Base-by-base conservation (phyloP, 495 filamentous ascomycete genomes). In the Lasiosphaeria ovina region DNA sequence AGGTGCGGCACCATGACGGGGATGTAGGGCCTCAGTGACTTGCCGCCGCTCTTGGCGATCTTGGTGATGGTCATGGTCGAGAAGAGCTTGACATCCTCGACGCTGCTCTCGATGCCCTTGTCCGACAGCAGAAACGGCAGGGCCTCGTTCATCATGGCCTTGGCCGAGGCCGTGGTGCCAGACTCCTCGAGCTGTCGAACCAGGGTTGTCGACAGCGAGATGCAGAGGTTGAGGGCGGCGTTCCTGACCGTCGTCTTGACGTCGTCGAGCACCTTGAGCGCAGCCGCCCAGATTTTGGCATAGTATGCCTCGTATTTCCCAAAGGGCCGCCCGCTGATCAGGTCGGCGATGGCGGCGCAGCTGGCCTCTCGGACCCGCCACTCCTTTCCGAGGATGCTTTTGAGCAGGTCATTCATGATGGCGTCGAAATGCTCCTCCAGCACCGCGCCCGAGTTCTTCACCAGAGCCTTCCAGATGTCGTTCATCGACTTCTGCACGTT, bases 401-500 rank as follows among this genome's bases (percentile, higher is more conserved):
- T 87, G 52, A 98, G 77, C 17, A 97, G 77, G 68, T 97, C 92
- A 17, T 84, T 75, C 78, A 98, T 89, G 62, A 98, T 97, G 14
- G 81, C 78, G 59, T 95, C 89, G 64, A 96, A 96, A 69, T 95
- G 77, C 7, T 76, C 75, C 63, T 91, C 85, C 53, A 96, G 79
- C 17, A 89, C 88, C 7, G 81, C 80, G 3, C 82, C 84, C 9
- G 89, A 81, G 59, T 97, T 91, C 69, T 92, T 94, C 57, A 98
- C 91, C 36, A 98, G 71, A 0, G 93, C 87, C 66, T 88, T 89
- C 94, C 94, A 98, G 63, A 98, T 98, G 57, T 93, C 90, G 61
- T 94, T 92, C 94, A 98, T 98, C 4, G 93, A 93, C 48, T 87
- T 85, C 67, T 90, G 90, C 24, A 98, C 94, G 69, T 91, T 93